Conservation (phyloP, 208 protist species). For the Acanthamoeba healyi region DNA sequence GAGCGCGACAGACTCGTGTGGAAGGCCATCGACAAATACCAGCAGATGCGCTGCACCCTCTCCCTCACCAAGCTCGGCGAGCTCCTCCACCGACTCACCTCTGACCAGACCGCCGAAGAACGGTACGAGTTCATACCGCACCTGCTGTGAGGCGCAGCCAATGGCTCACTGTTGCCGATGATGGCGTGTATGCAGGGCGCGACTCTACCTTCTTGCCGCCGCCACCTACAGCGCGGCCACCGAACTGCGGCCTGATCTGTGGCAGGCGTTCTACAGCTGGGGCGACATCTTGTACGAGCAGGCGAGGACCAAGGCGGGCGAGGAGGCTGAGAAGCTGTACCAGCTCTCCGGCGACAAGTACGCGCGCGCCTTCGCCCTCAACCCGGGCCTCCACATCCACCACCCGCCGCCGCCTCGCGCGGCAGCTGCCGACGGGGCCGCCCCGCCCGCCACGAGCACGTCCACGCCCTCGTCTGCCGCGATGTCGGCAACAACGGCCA, state of each 20-base stretch:
- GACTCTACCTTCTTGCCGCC: background rate
- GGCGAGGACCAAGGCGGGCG: background rate
- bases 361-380: background rate
- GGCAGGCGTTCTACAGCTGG: constrained; percentile 34
- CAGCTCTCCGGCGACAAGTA: background rate
- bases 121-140: no score
- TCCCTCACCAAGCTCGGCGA: constrained; percentile 13
- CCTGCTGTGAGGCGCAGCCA: no score
- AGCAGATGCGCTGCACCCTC: constrained; percentile 8
- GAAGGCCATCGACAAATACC: constrained; percentile 46
- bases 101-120: background rate
- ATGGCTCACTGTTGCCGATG: no score
- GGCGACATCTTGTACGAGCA: constrained; percentile 27
- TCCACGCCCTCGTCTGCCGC: no score
- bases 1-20: constrained; percentile 17
- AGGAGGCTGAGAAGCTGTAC: constrained; percentile 28
- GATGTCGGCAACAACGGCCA: no score
- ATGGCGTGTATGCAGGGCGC: background rate
- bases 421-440: no score
- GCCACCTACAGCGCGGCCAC: constrained; percentile 29
- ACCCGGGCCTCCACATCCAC: background rate
- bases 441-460: no score
- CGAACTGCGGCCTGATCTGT: background rate
- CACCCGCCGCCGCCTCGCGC: background rate
- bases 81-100: background rate